Conservation (phyloP, 1,139 yeast genomes). For the Blastobotrys proliferans region DNA sequence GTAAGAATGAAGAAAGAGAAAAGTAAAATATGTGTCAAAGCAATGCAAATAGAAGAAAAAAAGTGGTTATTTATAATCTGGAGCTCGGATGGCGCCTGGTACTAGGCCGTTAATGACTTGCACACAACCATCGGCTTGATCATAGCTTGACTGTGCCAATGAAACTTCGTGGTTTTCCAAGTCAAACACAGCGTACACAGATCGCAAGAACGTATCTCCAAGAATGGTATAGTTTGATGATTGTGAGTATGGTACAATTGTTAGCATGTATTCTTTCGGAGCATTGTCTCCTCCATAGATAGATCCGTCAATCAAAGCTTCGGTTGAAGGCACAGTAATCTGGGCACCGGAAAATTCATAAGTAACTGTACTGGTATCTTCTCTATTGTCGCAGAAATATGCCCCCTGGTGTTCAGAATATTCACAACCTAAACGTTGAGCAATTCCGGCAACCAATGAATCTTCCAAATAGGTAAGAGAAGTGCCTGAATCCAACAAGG, state of each 20-base stretch:
- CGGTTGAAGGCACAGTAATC: conserved; percentile 27
- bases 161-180: conserved; percentile 55
- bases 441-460: conserved; percentile 16
- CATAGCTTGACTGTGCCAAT: conserved; percentile 43
- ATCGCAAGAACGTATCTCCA: conserved; percentile 68
- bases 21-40: background rate
- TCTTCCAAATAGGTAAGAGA: conserved; percentile 29
- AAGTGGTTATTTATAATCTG: conserved; percentile 10
- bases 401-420: conserved; percentile 11
- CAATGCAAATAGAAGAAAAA: background rate
- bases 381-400: conserved; percentile 19
- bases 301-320: conserved; percentile 22
- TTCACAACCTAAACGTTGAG: conserved; percentile 23
- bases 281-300: conserved; percentile 14
- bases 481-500: conserved; percentile 35
- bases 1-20: background rate
- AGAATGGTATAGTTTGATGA: conserved; percentile 38
- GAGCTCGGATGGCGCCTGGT: conserved; percentile 32
- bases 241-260: conserved; percentile 14
- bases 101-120: conserved; percentile 27
- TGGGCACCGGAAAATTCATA: conserved; percentile 31
- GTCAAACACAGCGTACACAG: conserved; percentile 68
- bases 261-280: conserved; percentile 16
- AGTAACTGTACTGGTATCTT: conserved; percentile 20
- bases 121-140: conserved; percentile 23